Base-by-base conservation (phyloP, 2,329 filamentous ascomycete species). In the Septoria linicola region DNA sequence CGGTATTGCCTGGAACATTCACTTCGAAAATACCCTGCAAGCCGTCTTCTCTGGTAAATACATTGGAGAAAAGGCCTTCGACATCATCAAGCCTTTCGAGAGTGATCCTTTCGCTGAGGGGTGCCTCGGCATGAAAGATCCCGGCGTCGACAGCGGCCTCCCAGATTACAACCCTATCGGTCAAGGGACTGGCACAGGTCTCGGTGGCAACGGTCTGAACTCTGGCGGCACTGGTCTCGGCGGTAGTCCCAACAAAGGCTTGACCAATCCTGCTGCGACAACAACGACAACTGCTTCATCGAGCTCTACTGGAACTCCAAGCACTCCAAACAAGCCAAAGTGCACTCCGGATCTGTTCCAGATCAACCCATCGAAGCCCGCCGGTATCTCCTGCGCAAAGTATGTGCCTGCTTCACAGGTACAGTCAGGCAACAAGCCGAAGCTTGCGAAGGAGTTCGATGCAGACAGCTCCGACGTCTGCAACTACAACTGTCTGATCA, bases 1-100 rank as follows among this genome's bases (percentile, higher is more conserved):
- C 34, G 50, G 50, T 16, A 32, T 53, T 23, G 50, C 50, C 13
- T 53, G 44, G 44, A 25, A 49, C 7, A 36, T 53, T 23, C 37
- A 43, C 25, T 53, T 53, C 39, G 32, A 49, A 32, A 53, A 53
- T 13, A 27, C 30, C 5, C 36, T 53, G 14, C 10, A 51, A 4
- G 45, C 35, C 8, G 25, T 49, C 37, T 19, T 43, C 11, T 17
- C 32, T 10, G 19, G 25, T 11, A 16, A 34, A 5, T 13, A 16
- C 31, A n/a, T 34, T 16, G 31, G 6, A 34, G 31, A 34, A n/a
- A 37, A 32, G 30, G 50, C n/a, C 17, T 23, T 47, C 21, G 36
- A 37, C 31, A 39, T 49, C 4, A 44, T 53, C 27, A 17, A 32
- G 11, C 31, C 39, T 7, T 34, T 41, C 16, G 32, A 48, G 19